Conservation (phyloP, 169 alveolate genomes). For the Cryptosporidium sp. region DNA sequence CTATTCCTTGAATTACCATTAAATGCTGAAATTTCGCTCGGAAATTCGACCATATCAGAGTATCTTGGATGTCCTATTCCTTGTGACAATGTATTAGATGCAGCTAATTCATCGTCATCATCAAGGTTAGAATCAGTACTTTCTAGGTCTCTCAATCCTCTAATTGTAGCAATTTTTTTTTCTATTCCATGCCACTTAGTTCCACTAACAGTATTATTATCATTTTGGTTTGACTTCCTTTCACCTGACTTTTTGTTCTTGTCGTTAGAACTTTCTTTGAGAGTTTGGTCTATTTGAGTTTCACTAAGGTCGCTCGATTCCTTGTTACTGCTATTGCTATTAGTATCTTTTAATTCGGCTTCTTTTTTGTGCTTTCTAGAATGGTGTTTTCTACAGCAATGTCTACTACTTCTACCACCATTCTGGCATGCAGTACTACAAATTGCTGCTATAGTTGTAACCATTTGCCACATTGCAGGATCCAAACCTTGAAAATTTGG, state of each 20-base stretch:
- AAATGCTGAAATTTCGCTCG: conserved; percentile 7
- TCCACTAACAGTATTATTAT: conserved; percentile 31
- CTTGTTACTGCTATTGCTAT: conserved; percentile 3
- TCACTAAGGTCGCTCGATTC: not conserved
- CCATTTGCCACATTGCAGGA: conserved; percentile 67
- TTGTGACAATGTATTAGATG: not conserved
- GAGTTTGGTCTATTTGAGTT: not conserved
- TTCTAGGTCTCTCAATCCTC: conserved; percentile 41
- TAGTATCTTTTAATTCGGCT: not conserved
- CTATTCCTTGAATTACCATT: not conserved
- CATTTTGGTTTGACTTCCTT: conserved; percentile 13
- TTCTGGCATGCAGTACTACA: conserved; percentile 54
- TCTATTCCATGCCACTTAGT: conserved; percentile 60
- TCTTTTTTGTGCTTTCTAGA: conserved; percentile 42
- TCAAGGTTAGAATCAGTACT: not conserved
- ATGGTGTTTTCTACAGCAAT: conserved; percentile 34
- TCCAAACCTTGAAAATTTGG: conserved; percentile 33
- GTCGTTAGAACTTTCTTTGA: not conserved
- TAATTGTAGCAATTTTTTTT: conserved; percentile 30
- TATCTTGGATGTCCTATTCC: conserved; percentile 17
- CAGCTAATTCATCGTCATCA: conserved; percentile 36
- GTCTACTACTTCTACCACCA: conserved; percentile 13
- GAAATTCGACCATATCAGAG: conserved; percentile 24
- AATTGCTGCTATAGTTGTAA: conserved; percentile 56
- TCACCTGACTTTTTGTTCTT: not conserved